These are phyloP conservation scores for Byssochlamys sp. DNA, from an alignment of 2,329 filamentous ascomycete genomes.

Conservation along the genomic window DNA sequence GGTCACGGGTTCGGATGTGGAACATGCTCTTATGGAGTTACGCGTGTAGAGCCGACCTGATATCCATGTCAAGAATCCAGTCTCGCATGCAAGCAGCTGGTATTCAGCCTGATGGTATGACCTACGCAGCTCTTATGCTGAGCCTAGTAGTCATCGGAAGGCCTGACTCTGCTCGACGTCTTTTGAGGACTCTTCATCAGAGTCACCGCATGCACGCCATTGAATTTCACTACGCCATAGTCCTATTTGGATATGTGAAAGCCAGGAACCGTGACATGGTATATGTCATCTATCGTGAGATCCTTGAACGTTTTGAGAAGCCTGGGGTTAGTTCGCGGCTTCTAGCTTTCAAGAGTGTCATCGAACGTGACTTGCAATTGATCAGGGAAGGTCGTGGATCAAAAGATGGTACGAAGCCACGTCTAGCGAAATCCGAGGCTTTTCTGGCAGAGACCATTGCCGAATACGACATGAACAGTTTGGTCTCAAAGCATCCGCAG, in stretches of 20 bases:
- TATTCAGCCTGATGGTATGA: constrained; percentile 46
- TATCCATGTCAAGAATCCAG: constrained; percentile 46
- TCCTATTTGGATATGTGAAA: constrained; percentile 43
- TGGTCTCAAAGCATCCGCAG: constrained; percentile 35
- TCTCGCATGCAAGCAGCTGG: constrained; percentile 44
- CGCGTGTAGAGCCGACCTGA: constrained; percentile 53
- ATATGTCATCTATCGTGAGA: constrained; percentile 40
- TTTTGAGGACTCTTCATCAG: constrained; percentile 35
- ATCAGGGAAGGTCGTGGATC: constrained; percentile 8
- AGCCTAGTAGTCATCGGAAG: constrained; percentile 44
- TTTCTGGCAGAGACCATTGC: constrained; percentile 30
- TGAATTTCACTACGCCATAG: constrained; percentile 37
- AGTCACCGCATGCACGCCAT: constrained; percentile 29
- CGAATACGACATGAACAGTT: constrained; percentile 30
- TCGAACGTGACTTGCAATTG: constrained; percentile 24
- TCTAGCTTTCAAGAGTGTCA: constrained; percentile 25
- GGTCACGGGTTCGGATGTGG: constrained; percentile 58
- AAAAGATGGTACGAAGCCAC: constrained; percentile 9
- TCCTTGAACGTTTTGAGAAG: constrained; percentile 25
- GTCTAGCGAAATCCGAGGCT: constrained; percentile 26
- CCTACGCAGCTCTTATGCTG: constrained; percentile 54
- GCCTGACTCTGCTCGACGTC: constrained; percentile 46
- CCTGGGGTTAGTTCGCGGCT: constrained; percentile 25
- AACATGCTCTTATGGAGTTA: constrained; percentile 65
- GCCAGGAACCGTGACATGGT: constrained; percentile 41